phyloP scores from a whole-genome alignment of 345 rosid species.

The Iberis pinnata region DNA sequence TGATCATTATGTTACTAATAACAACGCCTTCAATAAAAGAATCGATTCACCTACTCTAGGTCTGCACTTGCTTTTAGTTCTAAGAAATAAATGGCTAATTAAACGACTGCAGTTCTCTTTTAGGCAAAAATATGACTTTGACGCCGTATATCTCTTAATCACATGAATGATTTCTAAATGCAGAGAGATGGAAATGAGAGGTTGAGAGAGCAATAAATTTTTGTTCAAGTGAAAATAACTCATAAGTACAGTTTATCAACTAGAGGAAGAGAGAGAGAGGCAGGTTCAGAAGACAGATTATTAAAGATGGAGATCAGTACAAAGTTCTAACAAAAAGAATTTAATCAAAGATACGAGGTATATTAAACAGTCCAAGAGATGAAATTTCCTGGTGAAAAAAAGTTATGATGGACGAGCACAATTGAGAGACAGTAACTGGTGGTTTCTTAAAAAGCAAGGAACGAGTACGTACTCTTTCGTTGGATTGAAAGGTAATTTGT shows the following conservation, averaged over 20 bases:
- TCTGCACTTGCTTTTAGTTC: too few species aligned
- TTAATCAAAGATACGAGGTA: constrained; percentile 55
- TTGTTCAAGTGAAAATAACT: constrained; percentile 40
- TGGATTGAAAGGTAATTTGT: too few species aligned
- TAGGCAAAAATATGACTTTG: too few species aligned
- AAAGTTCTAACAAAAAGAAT: constrained; percentile 63
- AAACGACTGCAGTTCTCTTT: too few species aligned
- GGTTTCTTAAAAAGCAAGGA: too few species aligned
- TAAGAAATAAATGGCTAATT: too few species aligned
- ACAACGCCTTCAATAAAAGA: too few species aligned
- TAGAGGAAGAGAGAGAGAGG: constrained; percentile 64
- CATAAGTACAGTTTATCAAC: constrained; percentile 53
- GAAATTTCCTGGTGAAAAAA: constrained; percentile 59
- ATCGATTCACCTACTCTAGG: too few species aligned
- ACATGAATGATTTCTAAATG: constrained; percentile 60
- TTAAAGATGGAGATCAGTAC: constrained; percentile 53
- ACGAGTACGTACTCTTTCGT: too few species aligned
- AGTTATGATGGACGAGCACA: too few species aligned
- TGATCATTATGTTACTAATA: too few species aligned
- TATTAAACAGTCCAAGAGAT: constrained; percentile 61
- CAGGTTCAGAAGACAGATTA: constrained; percentile 65
- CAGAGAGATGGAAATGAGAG: constrained; percentile 69
- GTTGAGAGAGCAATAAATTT: constrained; percentile 64
- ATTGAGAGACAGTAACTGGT: too few species aligned
- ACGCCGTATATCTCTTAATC: constrained; percentile 43